These are phyloP conservation scores for Pichia sp. DNA, from an alignment of 1,139 yeast genomes.

Conservation along the genomic window DNA sequence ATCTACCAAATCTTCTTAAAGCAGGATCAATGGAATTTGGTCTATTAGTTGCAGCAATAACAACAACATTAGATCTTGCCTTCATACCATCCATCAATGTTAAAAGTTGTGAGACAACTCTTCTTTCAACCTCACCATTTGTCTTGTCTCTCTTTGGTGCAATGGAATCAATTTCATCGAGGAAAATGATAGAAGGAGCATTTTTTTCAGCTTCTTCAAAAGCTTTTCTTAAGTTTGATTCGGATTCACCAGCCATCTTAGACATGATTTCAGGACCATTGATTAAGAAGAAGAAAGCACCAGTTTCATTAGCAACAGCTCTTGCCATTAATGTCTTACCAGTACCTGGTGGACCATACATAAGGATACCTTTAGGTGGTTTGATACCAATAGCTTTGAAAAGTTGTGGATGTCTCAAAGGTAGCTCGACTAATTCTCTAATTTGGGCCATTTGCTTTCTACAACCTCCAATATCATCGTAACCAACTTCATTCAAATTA, in stretches of 20 bases:
- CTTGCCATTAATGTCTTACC: conserved; percentile 99
- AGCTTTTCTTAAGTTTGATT: conserved; percentile 93
- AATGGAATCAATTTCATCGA: conserved; percentile 97
- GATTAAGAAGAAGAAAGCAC: conserved; percentile 95
- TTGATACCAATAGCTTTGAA: conserved; percentile 96
- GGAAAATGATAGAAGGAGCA: conserved; percentile 94
- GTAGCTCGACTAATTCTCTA: conserved; percentile 93
- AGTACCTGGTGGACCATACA: conserved; percentile 99
- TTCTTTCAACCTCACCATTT: conserved; percentile 96
- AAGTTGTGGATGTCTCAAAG: conserved; percentile 93
- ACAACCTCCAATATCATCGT: conserved; percentile 98
- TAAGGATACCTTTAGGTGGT: conserved; percentile 93
- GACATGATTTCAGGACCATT: conserved; percentile 99
- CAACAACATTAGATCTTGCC: conserved; percentile 94
- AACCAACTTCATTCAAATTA: conserved; percentile 92
- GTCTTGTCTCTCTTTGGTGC: conserved; percentile 99
- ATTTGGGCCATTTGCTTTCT: conserved; percentile 98
- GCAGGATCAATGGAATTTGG: conserved; percentile 99
- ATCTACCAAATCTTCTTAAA: conserved; percentile 95
- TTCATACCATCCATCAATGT: conserved; percentile 99
- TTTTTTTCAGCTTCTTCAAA: conserved; percentile 99
- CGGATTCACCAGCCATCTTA: conserved; percentile 99
- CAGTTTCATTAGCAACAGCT: conserved; percentile 98
- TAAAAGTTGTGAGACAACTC: conserved; percentile 95
- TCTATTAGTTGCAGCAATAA: conserved; percentile 92